phyloP scores from a whole-genome alignment of 805 yeast species.

The Clavispora vitiphila region DNA sequence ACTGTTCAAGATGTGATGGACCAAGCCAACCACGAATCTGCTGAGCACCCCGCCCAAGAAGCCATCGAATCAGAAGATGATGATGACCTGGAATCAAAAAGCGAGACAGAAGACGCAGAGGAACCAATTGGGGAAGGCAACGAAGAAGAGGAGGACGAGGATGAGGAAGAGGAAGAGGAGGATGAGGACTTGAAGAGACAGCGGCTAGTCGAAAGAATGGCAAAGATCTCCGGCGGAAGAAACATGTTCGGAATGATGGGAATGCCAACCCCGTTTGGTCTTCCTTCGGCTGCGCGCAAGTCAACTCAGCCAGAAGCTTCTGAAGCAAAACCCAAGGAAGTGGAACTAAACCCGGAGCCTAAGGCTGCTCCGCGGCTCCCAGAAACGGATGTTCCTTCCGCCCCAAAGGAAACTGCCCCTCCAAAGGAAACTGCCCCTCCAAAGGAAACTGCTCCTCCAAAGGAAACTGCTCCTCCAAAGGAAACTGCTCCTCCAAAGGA shows the following conservation, averaged over 20 bases:
- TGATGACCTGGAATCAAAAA: slow-evolving; percentile 5
- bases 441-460: too few species aligned
- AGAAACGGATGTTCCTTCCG: too few species aligned
- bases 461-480: too few species aligned
- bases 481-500: neutral
- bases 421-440: too few species aligned
- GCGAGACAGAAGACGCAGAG: slow-evolving; percentile 13
- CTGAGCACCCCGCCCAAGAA: too few species aligned
- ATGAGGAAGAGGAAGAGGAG: slow-evolving; percentile 50
- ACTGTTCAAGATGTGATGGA: too few species aligned
- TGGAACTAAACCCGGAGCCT: too few species aligned
- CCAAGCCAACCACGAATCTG: too few species aligned
- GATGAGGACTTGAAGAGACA: slow-evolving; percentile 72
- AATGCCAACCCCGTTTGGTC: slow-evolving; percentile 38
- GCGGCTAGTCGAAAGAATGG: slow-evolving; percentile 88
- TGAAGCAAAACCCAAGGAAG: neutral
- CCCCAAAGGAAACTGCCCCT: too few species aligned
- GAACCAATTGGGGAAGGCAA: slow-evolving; percentile 9
- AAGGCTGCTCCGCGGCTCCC: too few species aligned
- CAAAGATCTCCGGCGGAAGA: slow-evolving; percentile 86
- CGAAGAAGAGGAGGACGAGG: slow-evolving; percentile 36
- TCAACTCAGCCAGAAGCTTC: slow-evolving; percentile 1
- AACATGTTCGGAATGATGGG: slow-evolving; percentile 76
- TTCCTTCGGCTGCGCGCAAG: slow-evolving; percentile 12
- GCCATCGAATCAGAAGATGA: too few species aligned